Evolutionary conservation across 73 alveolate species (phyloP), one percentile per base, ranked within the genome.

Genomic region (Paramecium primaurelia): DNA sequence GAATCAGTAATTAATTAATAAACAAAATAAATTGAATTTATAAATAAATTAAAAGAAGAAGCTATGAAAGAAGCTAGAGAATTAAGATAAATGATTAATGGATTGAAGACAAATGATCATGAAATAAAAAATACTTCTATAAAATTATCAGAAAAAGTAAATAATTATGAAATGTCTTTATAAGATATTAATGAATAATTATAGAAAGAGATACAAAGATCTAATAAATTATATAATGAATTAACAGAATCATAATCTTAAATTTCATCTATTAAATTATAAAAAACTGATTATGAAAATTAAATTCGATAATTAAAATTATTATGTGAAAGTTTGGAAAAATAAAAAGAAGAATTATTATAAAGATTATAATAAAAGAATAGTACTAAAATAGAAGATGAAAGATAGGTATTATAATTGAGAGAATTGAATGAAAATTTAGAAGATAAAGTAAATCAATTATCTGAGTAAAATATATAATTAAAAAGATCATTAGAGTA

Each of bases 321-420:
- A 16, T 51, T 89, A 30, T 38, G 92, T 71, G 94, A 89, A 40
- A 71, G 92, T 26, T 73, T 89, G n/a, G 94, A 89, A 47, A 89
- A 83, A 47, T 58, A 88, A 5, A 68, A 51, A 12, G 94, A 89
- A 49, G 94, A 89, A 89, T 83, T 89, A 36, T 18, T 89, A 26
- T 47, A 71, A 45, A 89, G 92, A 89, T 28, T 89, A 22, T 89
- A 89, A 89, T 32, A 26, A n/a, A 89, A 83, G 77, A 89, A 89
- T 30, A 71, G 92, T 45, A 60, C 59, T 45, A 77, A 83, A 30
- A 83, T 89, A 42, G 94, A 89, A 28, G 94, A 89, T 45, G 94
- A 89, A 71, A 25, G 92, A 64, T 58, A 45, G n/a, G 58, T 71
- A 45, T 22, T 89, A 1, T 51, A 51, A 71, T 73, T 89, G 51